Base-by-base conservation (phyloP, 805 yeast species). In the Lipomyces spencermartinsiae region DNA sequence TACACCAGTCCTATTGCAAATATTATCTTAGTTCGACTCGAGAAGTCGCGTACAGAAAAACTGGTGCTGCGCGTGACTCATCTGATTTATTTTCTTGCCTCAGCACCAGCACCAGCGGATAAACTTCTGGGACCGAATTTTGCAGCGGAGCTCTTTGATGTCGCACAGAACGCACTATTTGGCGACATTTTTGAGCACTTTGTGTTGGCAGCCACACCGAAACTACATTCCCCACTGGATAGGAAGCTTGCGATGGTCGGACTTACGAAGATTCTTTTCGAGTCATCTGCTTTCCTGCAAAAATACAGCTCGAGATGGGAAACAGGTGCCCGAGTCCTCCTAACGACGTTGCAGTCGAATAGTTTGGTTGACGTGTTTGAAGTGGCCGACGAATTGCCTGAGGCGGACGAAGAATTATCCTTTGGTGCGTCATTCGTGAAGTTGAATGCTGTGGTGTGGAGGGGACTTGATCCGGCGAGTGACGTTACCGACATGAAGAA, bases 361-460 rank as follows among this genome's bases (percentile, higher is more conserved):
- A 65, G 63, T 29, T 16, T 70, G 7, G 73, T 60, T n/a, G 73
- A 69, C 7, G 66, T 62, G 33, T 57, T 56, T 54, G 69, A 59
- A 14, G 62, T 39, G 0, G 58, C 81, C 58, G 83, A 79, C 1
- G 81, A 80, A 65, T 68, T 79, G 2, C 77, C 81, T 54, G 69
- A 68, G 19, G 71, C 62, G 8, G 76, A 71, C 19, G 75, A 90
- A 62, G 97, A 93, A 69, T 84, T 89, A 61, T 83, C 95, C 1
- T 95, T 93, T 79, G 98, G 98, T 1, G 89, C 97, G 0, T 87
- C 89, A 62, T 95, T 86, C 78, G 91, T 96, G 62, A 88, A 85
- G 75, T 82, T 95, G 67, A 86, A 85, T 0, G 85, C 90, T 1
- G 87, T 93, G 59, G 83, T 85, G 43, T 79, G 79, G 16, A 86